Base-by-base conservation (phyloP, 345 rosid species). In the Hypericum perforatum region DNA sequence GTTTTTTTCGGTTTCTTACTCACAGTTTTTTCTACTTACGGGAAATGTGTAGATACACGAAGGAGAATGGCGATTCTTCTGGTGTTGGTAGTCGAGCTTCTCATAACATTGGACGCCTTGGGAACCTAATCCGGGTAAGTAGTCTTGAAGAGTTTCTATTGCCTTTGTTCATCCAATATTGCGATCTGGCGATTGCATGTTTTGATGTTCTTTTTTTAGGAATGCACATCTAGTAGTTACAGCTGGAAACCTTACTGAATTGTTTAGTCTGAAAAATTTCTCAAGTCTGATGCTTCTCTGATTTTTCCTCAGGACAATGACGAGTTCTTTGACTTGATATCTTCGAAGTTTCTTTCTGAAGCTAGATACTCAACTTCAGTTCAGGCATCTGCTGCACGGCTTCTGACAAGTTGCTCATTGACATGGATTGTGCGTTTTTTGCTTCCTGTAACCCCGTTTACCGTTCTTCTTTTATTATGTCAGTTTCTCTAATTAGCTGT, bases 291-390 rank as follows among this genome's bases (percentile, higher is more conserved):
- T n/a, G 15, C 9, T 13, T 13, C 50, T 32, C 8, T 37, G 15
- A 11, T n/a, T 56, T 57, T 5, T 60, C 39, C 14, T 61, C 82
- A 92, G 98, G 98, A 85, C 43, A 92, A 88, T 58, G 98, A 92
- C 69, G 98, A 92, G 62, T 92, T 92, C 64, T 92, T 88, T 73
- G 97, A 92, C 41, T 75, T 92, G 84, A 74, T 85, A 62, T 88
- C 96, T 5, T 83, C 86, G 14, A 92, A 74, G 72, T 88, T 72
- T 71, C 80, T 92, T 15, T 85, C 97, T 45, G 98, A 85, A 48
- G 69, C 71, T 60, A 62, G 81, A 64, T 85, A 79, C 66, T 77
- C 97, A 53, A 73, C 73, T 16, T 62, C 89, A 3, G 76, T 88
- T 29, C 88, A 85, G 71, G 95, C 98, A 16, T 90, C 98, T 53